Evolutionary conservation across 441 rosid species (phyloP), one percentile per base, ranked within the genome.

Genomic region (Syzygium syzygioides): DNA sequence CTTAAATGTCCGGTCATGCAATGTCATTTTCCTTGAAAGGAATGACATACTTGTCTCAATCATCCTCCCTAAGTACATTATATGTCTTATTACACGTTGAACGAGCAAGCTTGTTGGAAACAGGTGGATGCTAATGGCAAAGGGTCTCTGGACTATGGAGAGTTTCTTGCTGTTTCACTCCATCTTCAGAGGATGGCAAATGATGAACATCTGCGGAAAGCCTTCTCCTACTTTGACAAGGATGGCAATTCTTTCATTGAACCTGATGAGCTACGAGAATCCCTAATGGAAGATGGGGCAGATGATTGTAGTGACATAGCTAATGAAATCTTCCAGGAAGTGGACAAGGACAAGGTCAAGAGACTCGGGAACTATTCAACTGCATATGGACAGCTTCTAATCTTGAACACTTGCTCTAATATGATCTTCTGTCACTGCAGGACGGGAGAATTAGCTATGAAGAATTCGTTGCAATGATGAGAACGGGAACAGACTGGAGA

Each of bases 401-500:
- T 76, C 57, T 80, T 59, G 86, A 87, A 45, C 45, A 30, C 23
- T 45, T 25, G 62, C 62, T 45, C 87, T 85, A 55, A 85, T 85
- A 9, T 23, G 55, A 25, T 79, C 26, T 85, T 20, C 28, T 45
- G 18, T 56, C 50, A 55, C 68, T 90, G 88, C 94, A 98, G 99
- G 99, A 98, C 76, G 99, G 99, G 53, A 92, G 89, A 89, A 98
- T 98, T 88, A 98, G 99, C 95, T 98, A 95, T 30, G 98, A 97
- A 80, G 99, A 98, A 94, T 98, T 98, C 87, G 96, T 92, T 17
- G 99, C 99, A 6, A 98, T 98, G 99, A 98, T 98, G 99, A 98
- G 95, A 93, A 96, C 99, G 2, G 99, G 99, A 89, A 98, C 99
- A 1, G 99, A 98, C 92, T 98, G 99, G 99, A 96, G 99, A 92